Percentiles rank a stretch among this genome's conserved stretches.
These are phyloP conservation scores for Sporothrix luriei DNA, from an alignment of 2,329 filamentous ascomycete genomes.

Conservation along the genomic window DNA sequence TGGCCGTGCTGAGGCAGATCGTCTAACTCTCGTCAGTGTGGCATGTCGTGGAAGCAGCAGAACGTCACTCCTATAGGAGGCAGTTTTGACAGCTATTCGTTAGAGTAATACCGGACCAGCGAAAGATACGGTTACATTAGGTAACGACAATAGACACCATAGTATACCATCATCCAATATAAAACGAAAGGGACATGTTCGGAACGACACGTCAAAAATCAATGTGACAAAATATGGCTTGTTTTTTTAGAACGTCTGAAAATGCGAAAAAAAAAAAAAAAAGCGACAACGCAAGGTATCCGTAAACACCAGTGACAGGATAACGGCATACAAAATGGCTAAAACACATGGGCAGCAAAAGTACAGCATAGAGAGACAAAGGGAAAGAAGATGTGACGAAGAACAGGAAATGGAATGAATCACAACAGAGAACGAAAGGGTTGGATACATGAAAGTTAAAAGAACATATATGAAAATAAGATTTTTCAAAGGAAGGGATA, in stretches of 20 bases:
- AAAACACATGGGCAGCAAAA: background rate
- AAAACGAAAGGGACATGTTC: background rate
- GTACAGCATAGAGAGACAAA: constrained; percentile 14
- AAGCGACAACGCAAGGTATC: background rate
- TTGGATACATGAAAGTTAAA: constrained; percentile 17
- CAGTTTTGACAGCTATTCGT: background rate
- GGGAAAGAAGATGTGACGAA: background rate
- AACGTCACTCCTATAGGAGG: no score
- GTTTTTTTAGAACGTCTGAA: background rate
- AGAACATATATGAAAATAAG: background rate
- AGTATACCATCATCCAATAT: background rate
- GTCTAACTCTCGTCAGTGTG: background rate
- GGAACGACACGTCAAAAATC: background rate
- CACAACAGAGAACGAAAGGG: background rate
- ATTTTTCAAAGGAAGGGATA: constrained; percentile 5
- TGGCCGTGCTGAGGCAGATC: background rate
- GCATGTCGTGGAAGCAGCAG: no score
- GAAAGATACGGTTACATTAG: no score
- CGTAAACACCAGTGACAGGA: constrained; percentile 17
- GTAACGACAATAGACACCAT: background rate
- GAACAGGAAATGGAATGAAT: constrained; percentile 12
- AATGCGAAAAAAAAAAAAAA: background rate
- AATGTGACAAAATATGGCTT: background rate
- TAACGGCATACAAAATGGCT: background rate
- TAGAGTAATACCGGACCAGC: background rate